Base-by-base conservation (phyloP, 1,139 yeast species). In the Blastobotrys buckinghamii region DNA sequence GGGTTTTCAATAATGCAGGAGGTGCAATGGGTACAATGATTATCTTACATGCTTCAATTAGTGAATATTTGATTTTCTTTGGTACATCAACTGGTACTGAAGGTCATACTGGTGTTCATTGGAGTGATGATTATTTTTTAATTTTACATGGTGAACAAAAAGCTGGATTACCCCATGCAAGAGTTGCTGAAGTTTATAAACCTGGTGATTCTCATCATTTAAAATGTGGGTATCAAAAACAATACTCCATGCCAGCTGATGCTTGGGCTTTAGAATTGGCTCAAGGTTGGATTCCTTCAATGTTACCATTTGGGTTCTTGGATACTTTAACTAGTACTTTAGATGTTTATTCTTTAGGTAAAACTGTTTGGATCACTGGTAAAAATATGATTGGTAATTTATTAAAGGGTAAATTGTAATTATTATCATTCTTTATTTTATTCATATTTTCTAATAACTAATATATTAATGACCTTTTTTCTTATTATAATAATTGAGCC, bases 1-100 rank as follows among this genome's bases (percentile, higher is more conserved):
- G 97, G 97, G 82, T 92, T 47, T 90, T 82, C 78, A 92, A 90
- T 76, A 89, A 88, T 62, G 98, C 98, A 8, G 98, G 98, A 49
- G 96, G 96, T 57, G 97, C 98, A 49, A 92, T 92, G 98, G 98
- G 98, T 26, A 81, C 89, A 51, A 90, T 92, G 97, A 78, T 87
- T 60, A 87, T 94, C 54, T 73, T 92, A 57, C 98, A 94, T 67
- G 97, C 97, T 13, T 90, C 97, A n/a, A 75, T 94, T 60, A 74
- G 94, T 8, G 98, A 92, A 69, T 94, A 92, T 65, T 72, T 92
- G 66, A 90, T 90, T 61, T 76, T 88, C 64, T 88, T 89, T 57
- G 96, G 97, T 49, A 76, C 92, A 38, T 84, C 95, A 16, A 76
- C 84, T 12, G 97, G 97, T 37, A 89, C 96, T 13, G 97, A 88